Percentiles rank a stretch among this genome's conserved stretches.
Conservation (phyloP, 768 basidiomycete genomes). For the Lactarius tabidus region DNA sequence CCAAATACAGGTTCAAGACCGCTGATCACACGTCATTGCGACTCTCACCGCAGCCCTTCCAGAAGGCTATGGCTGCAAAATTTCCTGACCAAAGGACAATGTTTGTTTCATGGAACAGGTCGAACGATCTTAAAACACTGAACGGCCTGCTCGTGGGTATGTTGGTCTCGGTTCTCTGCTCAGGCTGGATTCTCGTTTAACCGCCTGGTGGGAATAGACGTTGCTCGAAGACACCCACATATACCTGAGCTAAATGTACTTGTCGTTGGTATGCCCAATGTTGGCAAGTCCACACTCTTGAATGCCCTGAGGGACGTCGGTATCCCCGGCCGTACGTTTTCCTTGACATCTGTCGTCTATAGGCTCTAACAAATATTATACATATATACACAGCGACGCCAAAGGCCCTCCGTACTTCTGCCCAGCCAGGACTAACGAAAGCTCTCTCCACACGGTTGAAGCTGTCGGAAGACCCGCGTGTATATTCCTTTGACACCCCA, state of each 20-base stretch:
- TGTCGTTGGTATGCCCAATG: conserved; percentile 98
- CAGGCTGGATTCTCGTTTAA: conserved; percentile 3
- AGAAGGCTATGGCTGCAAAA: conserved; percentile 61
- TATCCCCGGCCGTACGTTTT: conserved; percentile 50
- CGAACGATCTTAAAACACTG: conserved; percentile 59
- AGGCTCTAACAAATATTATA: background rate
- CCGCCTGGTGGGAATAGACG: conserved; percentile 40
- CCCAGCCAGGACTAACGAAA: conserved; percentile 87
- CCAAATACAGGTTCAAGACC: background rate
- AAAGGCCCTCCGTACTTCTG: conserved; percentile 86
- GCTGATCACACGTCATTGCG: conserved; percentile 20
- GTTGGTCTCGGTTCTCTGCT: conserved; percentile 34
- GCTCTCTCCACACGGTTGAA: conserved; percentile 86
- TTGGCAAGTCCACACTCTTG: conserved; percentile 92
- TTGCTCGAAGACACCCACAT: conserved; percentile 65
- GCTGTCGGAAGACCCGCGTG: conserved; percentile 70
- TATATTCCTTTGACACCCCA: conserved; percentile 94
- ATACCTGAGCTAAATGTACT: conserved; percentile 80
- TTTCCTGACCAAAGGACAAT: conserved; percentile 66
- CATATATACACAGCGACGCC: conserved; percentile 51
- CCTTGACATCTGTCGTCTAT: background rate
- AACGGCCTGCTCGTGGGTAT: conserved; percentile 70
- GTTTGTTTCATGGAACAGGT: conserved; percentile 69
- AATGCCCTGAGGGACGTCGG: conserved; percentile 88
- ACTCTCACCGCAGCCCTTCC: conserved; percentile 56